These are phyloP conservation scores for Candida qinlingensis DNA, from an alignment of 805 yeast genomes.

Conservation along the genomic window DNA sequence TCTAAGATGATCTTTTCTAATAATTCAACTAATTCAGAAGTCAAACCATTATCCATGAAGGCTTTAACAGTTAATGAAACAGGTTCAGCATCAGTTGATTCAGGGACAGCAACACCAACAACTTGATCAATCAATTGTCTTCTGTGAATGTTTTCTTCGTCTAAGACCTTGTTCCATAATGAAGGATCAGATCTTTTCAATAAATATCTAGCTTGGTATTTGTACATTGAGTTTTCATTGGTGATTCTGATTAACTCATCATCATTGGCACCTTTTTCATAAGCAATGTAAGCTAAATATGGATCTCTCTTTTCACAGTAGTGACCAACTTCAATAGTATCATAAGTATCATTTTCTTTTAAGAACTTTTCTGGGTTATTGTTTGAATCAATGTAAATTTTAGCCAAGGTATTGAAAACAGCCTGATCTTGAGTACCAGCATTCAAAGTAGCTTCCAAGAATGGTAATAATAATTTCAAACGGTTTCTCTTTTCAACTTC, in stretches of 20 bases:
- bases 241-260: slow-evolving; percentile 86
- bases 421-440: slow-evolving; percentile 87
- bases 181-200: slow-evolving; percentile 79
- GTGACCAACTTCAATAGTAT: slow-evolving; percentile 92
- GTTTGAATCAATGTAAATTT: slow-evolving; percentile 95
- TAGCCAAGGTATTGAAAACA: slow-evolving; percentile 90
- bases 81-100: slow-evolving; percentile 87
- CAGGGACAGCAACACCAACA: slow-evolving; percentile 94
- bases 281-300: slow-evolving; percentile 93
- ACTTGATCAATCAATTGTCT: slow-evolving; percentile 91
- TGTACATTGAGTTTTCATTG: slow-evolving; percentile 96
- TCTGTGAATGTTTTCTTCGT: slow-evolving; percentile 75
- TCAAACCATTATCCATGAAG: slow-evolving; percentile 92
- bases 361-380: slow-evolving; percentile 96
- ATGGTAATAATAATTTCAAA: slow-evolving; percentile 85
- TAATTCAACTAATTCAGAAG: slow-evolving; percentile 87
- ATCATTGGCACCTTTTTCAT: slow-evolving; percentile 92
- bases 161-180: slow-evolving; percentile 78
- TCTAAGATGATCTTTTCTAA: slow-evolving; percentile 94
- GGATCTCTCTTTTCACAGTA: slow-evolving; percentile 99
- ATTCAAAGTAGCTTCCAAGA: slow-evolving; percentile 80
- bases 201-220: slow-evolving; percentile 96
- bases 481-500: slow-evolving; percentile 98
- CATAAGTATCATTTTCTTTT: slow-evolving; percentile 84
- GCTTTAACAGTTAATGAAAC: slow-evolving; percentile 91